phyloP scores from a whole-genome alignment of 768 basidiomycete genomes.

The Xerocomellus dryophilus region DNA sequence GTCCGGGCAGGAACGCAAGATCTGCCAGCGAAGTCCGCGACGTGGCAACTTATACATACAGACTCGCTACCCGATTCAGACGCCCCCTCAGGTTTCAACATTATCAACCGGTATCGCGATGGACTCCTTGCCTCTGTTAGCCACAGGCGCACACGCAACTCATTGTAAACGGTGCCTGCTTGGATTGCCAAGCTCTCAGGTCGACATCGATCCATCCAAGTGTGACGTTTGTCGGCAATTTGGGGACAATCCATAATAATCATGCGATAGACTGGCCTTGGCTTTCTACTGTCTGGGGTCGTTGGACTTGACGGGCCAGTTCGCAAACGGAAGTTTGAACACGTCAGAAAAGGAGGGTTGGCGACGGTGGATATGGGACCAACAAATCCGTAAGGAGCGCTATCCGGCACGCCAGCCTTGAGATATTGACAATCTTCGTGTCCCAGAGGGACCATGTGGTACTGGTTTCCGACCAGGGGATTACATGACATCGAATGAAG shows the following conservation, averaged over 20 bases:
- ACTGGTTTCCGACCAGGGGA: constrained; percentile 74
- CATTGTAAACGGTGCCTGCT: constrained; percentile 69
- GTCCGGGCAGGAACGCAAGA: too few species aligned
- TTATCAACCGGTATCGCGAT: background rate
- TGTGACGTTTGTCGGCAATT: constrained; percentile 31
- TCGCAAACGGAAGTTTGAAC: constrained; percentile 39
- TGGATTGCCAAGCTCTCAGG: constrained; percentile 67
- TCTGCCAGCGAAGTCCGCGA: too few species aligned
- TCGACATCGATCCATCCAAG: constrained; percentile 73
- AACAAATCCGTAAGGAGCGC: constrained; percentile 58
- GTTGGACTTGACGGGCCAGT: constrained; percentile 68
- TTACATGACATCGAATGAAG: constrained; percentile 52
- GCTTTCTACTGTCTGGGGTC: constrained; percentile 87
- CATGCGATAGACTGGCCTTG: constrained; percentile 63
- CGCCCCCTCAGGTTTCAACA: background rate
- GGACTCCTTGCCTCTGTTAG: constrained; percentile 30
- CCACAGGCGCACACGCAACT: constrained; percentile 52
- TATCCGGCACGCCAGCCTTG: background rate
- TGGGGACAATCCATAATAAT: constrained; percentile 10
- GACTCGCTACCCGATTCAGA: too few species aligned
- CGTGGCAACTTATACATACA: too few species aligned
- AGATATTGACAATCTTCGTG: background rate
- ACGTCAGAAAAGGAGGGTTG: constrained; percentile 57
- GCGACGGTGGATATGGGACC: constrained; percentile 86
- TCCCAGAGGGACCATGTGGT: constrained; percentile 53